These are phyloP conservation scores for Argentina anserina DNA, from an alignment of 306 rosid genomes.

Conservation along the genomic window DNA sequence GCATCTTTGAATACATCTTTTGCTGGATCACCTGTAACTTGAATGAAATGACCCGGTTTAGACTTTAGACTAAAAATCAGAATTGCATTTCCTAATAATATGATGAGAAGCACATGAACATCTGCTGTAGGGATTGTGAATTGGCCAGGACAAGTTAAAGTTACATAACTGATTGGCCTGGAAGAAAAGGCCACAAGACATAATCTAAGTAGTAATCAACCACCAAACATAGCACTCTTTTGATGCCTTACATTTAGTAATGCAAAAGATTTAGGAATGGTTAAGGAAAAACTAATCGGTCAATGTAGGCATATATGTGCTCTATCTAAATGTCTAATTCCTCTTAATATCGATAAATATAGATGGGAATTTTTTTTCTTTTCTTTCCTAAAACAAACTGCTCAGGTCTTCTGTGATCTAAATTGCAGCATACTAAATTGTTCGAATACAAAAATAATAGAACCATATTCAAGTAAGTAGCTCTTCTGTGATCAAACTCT, in stretches of 20 bases:
- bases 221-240: background rate
- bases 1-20: slow-evolving; percentile 62
- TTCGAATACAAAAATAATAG: background rate
- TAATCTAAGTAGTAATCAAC: slow-evolving; percentile 5
- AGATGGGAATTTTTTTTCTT: background rate
- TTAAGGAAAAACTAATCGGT: background rate
- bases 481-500: background rate
- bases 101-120: background rate
- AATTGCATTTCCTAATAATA: background rate
- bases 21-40: slow-evolving; percentile 58
- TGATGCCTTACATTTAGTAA: background rate
- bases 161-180: background rate
- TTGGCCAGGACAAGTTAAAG: background rate
- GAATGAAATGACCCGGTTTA: background rate
- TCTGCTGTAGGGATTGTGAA: slow-evolving; percentile 2
- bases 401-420: background rate
- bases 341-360: background rate
- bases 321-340: background rate
- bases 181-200: background rate
- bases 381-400: background rate
- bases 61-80: background rate
- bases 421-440: background rate
- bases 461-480: background rate
- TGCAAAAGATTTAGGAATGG: background rate
- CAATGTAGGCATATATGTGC: background rate